Percentiles rank a stretch among this genome's conserved stretches.
These are phyloP conservation scores for Obba rivulosa DNA, from an alignment of 768 basidiomycete genomes.

Conservation along the genomic window DNA sequence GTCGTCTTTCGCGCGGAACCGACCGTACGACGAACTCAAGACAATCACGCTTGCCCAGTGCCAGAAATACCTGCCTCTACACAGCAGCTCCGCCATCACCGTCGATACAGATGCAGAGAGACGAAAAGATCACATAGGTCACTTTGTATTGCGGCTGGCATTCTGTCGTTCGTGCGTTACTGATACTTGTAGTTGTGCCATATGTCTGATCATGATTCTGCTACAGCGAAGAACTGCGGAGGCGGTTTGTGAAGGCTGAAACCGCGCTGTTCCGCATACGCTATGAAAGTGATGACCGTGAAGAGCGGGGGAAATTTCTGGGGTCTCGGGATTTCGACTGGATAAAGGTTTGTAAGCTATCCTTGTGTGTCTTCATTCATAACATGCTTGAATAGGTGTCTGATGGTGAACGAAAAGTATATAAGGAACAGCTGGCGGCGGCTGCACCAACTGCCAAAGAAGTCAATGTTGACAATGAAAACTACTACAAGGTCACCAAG, in stretches of 20 bases:
- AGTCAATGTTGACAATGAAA: constrained; percentile 36
- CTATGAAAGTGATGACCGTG: constrained; percentile 56
- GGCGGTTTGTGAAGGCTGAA: constrained; percentile 88
- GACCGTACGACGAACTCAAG: constrained; percentile 74
- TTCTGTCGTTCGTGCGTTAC: constrained; percentile 90
- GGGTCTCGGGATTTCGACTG: constrained; percentile 59
- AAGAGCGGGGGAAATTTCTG: constrained; percentile 67
- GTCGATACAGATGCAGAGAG: constrained; percentile 57
- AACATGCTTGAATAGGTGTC: constrained; percentile 41
- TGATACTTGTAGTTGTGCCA: background rate
- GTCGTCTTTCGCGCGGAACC: constrained; percentile 78
- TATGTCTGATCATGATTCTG: background rate
- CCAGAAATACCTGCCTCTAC: constrained; percentile 72
- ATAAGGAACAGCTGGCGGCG: constrained; percentile 43
- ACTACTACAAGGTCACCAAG: constrained; percentile 68
- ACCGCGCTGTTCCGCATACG: constrained; percentile 76
- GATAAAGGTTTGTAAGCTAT: constrained; percentile 40
- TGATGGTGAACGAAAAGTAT: constrained; percentile 45
- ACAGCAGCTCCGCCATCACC: constrained; percentile 43
- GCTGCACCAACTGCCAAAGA: constrained; percentile 37
- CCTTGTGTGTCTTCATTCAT: background rate
- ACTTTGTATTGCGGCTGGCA: constrained; percentile 90
- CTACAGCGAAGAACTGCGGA: constrained; percentile 79
- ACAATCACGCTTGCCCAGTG: constrained; percentile 56
- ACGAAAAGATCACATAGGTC: constrained; percentile 80